Percentiles rank a stretch among this genome's conserved stretches.
These are phyloP conservation scores for Aspergillus kassunensis DNA, from an alignment of 495 filamentous ascomycete genomes.

Conservation along the genomic window DNA sequence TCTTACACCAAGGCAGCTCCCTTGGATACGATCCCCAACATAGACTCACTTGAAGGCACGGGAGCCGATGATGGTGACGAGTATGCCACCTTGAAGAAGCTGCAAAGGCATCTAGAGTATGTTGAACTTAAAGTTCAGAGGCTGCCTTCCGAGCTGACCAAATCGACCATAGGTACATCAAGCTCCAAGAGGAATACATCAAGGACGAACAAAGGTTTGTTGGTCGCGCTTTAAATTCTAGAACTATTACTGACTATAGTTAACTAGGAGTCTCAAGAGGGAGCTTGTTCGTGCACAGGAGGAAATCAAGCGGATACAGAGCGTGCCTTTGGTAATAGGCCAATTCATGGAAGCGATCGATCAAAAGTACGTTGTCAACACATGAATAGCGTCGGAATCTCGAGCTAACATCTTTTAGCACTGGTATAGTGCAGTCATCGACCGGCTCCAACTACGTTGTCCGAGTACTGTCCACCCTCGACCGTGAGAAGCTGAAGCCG, in stretches of 20 bases:
- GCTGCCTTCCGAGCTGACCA: constrained; percentile 28
- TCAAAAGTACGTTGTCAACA: constrained; percentile 69
- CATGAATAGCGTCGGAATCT: not conserved
- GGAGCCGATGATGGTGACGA: constrained; percentile 82
- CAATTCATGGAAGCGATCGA: constrained; percentile 99
- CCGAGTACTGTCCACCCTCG: constrained; percentile 94
- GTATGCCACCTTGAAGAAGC: constrained; percentile 89
- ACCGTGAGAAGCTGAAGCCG: constrained; percentile 95
- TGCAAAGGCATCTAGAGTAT: constrained; percentile 93
- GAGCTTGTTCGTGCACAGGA: constrained; percentile 97
- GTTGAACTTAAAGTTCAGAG: constrained; percentile 14
- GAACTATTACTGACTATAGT: not conserved
- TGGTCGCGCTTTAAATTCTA: not conserved
- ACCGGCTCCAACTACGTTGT: constrained; percentile 99
- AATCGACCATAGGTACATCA: constrained; percentile 66
- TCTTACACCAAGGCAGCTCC: constrained; percentile 73
- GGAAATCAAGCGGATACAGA: constrained; percentile 99
- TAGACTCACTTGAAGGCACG: constrained; percentile 81
- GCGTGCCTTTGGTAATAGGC: constrained; percentile 94
- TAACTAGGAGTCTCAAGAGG: constrained; percentile 81
- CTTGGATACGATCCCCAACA: constrained; percentile 79
- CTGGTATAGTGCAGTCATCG: constrained; percentile 96
- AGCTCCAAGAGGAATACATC: constrained; percentile 99
- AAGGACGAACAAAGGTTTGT: constrained; percentile 95
- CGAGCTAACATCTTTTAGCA: constrained; percentile 53